Evolutionary conservation across 164 flowering plant genomes (phyloP), one percentile per base, ranked within the genome.

Genomic region (Annona cherimola): DNA sequence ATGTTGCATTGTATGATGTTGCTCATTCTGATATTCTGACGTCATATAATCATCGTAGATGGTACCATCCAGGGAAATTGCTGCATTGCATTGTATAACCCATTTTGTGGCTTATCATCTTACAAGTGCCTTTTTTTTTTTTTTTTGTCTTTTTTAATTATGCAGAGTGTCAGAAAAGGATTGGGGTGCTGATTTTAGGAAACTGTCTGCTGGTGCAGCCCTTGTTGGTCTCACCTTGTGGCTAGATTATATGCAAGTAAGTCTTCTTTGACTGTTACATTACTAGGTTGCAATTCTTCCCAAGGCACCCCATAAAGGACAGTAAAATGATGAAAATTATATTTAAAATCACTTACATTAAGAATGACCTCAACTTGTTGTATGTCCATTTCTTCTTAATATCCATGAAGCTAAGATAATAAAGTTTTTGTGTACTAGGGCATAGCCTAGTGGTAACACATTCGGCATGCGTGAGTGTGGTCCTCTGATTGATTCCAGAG

Each of bases 111-210:
- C 12, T 50, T 5, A 5, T 50, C 12, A 50, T 50, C 57, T 5
- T 50, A 12, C 12, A 50, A 5, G 12, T 50, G 59, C 59, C 14
- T 54, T 7, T 14, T 6, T 54, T 54, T 7, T 7, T 6, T 54
- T 54, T 7, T 12, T 50, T 35, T 74, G 18, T 59, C 57, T 4
- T 45, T 18, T 20, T 20, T 69, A 64, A 39, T 74, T 40, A 67
- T 76, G 66, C 86, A 96, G 99, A 86, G 99, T 96, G 54, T 87
- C 92, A 68, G 97, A 93, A 41, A 91, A 87, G 80, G 96, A 96
- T 61, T 96, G 99, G 98, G 98, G 97, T 26, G 99, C 99, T 74
- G 99, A 93, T 86, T 91, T 93, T 70, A 86, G 97, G 79, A 96
- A 91, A 86, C 71, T 96, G 63, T 96, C 99, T 64, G 91, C 93